phyloP scores from a whole-genome alignment of 176 grass and related monocot species.

The Rhynchospora pubera region DNA sequence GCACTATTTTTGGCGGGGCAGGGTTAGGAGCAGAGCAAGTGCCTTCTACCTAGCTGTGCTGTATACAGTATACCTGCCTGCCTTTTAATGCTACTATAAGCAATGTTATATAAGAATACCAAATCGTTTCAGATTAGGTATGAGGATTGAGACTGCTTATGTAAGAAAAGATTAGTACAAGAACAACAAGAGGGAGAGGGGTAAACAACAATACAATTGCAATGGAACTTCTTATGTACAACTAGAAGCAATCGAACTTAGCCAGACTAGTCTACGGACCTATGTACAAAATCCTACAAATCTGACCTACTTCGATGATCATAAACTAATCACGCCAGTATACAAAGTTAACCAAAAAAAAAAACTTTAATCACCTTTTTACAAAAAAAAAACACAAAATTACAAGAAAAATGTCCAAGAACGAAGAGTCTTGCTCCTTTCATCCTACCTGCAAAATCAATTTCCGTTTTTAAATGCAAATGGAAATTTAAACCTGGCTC shows the following conservation, averaged over 20 bases:
- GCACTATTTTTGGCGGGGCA: no score
- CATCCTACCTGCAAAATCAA: not conserved
- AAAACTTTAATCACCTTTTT: not conserved
- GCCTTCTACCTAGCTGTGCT: no score
- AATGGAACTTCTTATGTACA: not conserved
- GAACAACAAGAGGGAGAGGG: not conserved
- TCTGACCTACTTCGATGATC: not conserved
- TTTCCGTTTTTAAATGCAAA: not conserved
- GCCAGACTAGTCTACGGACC: not conserved
- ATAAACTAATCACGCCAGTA: no score
- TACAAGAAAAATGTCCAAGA: not conserved
- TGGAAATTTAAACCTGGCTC: not conserved
- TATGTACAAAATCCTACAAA: constrained; percentile 9
- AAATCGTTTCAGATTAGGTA: not conserved
- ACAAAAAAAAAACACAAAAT: not conserved
- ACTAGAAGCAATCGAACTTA: not conserved
- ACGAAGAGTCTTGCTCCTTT: not conserved
- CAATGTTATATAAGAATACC: not conserved
- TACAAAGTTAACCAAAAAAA: no score
- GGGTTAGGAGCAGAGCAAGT: no score
- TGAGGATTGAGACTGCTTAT: not conserved
- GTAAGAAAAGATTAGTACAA: not conserved
- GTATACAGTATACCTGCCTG: no score
- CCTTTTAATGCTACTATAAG: no score
- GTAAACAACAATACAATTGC: not conserved